Evolutionary conservation across 208 protist species (phyloP), one percentile per base, ranked within the genome.

Genomic region (Trichomonas vaginalis): DNA sequence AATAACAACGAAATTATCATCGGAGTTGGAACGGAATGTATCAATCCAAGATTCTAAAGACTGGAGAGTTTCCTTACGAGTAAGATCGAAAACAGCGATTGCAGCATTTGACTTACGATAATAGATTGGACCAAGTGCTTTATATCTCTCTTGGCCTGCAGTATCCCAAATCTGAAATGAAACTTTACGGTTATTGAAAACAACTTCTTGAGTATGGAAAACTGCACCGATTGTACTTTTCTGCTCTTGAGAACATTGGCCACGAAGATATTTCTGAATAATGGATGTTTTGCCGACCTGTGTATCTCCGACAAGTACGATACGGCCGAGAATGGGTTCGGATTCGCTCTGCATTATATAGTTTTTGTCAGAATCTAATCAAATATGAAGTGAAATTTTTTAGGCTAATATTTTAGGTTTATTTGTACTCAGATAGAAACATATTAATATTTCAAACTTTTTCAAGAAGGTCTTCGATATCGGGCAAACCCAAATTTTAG

Each of bases 51-150:
- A 32, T 48, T 45, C 40, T 88, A 88, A 88, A 17, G 9, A 35
- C 37, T 88, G 46, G 15, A 88, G 9, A 10, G 40, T 88, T 10
- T 88, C 40, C 32, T 88, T 88, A 35, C 37, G 17, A 3, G 82
- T 88, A n/a, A 88, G n/a, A 88, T 88, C 82, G 37, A 88, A 88
- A 10, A 88, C 40, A 45, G 82, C 82, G n/a, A 88, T 88, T 9
- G 82, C 40, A 47, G 82, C 82, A 88, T 47, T 47, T 17, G 82
- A 88, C 14, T 88, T 88, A 48, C 82, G 32, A 42, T 88, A 88
- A 42, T 88, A 88, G 8, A 88, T 88, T 88, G 82, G 82, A 17
- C 82, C 82, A 37, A 88, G 12, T 46, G 82, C 35, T 15, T 40
- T n/a, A 21, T 88, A 88, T 40, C 37, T 47, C 37, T 88, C 82